Evolutionary conservation across 1,284 basidiomycete species (phyloP).

Genomic region (Leucoagaricus sp.): DNA sequence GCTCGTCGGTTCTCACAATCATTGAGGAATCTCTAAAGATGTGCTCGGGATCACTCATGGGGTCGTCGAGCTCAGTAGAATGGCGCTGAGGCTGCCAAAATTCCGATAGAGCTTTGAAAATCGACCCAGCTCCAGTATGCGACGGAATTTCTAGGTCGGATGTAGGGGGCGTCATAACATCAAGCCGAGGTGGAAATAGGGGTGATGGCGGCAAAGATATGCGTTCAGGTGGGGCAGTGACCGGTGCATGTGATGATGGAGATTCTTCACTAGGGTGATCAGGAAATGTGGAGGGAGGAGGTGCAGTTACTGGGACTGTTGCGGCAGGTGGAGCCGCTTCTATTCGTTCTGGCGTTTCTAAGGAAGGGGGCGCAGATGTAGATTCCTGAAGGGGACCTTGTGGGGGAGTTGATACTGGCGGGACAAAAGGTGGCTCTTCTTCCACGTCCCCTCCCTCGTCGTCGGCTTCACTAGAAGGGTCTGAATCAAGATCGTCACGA

Average conservation of each 20-base stretch:
- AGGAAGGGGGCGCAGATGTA: conserved; percentile 26
- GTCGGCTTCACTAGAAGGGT: conserved; percentile 85
- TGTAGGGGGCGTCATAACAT: conserved; percentile 50
- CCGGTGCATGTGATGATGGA: conserved; percentile 14
- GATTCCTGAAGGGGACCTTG: conserved; percentile 30
- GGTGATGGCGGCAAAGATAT: conserved; percentile 57
- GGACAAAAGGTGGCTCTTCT: conserved; percentile 35
- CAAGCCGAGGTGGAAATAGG: conserved; percentile 43
- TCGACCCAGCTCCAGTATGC: conserved; percentile 56
- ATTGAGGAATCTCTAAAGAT: conserved; percentile 95
- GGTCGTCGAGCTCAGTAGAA: conserved; percentile 62
- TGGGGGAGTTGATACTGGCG: conserved; percentile 20
- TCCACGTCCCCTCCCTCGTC: conserved; percentile 83
- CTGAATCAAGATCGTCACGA: conserved; percentile 68
- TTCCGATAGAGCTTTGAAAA: conserved; percentile 86
- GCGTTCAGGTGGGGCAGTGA: conserved; percentile 32
- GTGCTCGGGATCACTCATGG: conserved; percentile 80
- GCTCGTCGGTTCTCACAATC: conserved; percentile 96
- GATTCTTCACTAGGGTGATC: background rate
- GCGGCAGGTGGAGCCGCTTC: background rate
- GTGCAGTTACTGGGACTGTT: background rate
- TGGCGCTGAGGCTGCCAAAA: conserved; percentile 70
- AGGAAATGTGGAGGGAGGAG: background rate
- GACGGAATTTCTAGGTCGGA: conserved; percentile 27
- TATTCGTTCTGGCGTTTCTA: conserved; percentile 25